Conservation (phyloP, 1,139 yeast genomes). For the Geotrichum aggregatum region DNA sequence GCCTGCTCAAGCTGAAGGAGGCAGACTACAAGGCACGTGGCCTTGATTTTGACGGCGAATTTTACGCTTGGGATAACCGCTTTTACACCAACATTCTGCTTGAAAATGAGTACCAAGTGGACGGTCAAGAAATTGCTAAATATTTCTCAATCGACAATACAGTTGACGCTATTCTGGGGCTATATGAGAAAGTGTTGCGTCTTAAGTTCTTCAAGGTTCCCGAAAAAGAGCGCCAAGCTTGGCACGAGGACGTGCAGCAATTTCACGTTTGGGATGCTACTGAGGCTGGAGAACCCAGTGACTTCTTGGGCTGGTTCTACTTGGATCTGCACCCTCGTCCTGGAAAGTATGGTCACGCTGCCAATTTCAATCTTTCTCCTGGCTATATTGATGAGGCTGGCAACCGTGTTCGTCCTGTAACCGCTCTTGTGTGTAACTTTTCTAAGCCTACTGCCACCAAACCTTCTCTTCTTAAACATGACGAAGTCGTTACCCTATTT, state of each 20-base stretch:
- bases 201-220: constrained; percentile 58
- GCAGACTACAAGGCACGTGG: constrained; percentile 48
- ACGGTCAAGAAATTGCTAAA: constrained; percentile 65
- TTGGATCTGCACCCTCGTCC: constrained; percentile 81
- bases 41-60: constrained; percentile 42
- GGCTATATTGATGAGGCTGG: constrained; percentile 53
- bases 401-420: constrained; percentile 58
- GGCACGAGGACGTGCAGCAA: constrained; percentile 79
- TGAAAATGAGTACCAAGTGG: constrained; percentile 66
- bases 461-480: constrained; percentile 73
- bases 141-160: constrained; percentile 73
- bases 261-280: constrained; percentile 64
- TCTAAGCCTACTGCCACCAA: constrained; percentile 67
- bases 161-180: constrained; percentile 59
- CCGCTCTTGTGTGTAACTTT: constrained; percentile 80
- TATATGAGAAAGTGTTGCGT: constrained; percentile 65
- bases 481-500: constrained; percentile 78
- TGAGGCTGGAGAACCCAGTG: constrained; percentile 45
- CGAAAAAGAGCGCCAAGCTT: constrained; percentile 41
- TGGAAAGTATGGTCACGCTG: constrained; percentile 85
- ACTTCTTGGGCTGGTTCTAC: constrained; percentile 72
- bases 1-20: constrained; percentile 51
- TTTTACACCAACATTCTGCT: constrained; percentile 62
- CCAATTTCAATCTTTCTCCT: constrained; percentile 68
- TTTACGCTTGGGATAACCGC: constrained; percentile 71